Evolutionary conservation across 2,329 filamentous ascomycete species (phyloP).

Genomic region (Botryosphaeria dothidea): DNA sequence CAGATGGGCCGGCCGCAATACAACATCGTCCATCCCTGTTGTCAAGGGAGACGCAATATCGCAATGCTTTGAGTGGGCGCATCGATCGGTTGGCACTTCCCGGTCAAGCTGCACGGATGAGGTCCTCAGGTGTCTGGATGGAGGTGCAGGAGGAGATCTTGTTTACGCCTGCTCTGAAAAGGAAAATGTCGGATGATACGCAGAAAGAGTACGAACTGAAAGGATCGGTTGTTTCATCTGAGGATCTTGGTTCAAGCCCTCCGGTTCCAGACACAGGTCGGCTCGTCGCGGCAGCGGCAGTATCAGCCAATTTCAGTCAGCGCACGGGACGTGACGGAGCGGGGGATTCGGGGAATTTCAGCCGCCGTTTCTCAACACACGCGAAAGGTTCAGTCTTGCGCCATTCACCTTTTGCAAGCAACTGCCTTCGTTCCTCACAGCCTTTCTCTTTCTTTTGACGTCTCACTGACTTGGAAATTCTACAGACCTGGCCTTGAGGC

Average conservation of each 20-base stretch:
- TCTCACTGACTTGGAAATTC: too few species aligned
- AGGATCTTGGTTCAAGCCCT: not conserved
- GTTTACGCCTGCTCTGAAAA: not conserved
- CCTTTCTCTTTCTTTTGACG: too few species aligned
- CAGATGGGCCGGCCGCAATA: not conserved
- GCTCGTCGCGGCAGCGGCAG: not conserved
- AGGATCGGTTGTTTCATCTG: not conserved
- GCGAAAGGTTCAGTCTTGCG: slow-evolving; percentile 9
- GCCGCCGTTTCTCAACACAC: not conserved
- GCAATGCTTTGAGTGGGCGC: not conserved
- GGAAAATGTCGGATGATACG: not conserved
- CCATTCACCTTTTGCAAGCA: not conserved
- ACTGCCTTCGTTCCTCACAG: not conserved
- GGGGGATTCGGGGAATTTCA: not conserved
- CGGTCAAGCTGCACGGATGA: slow-evolving; percentile 16
- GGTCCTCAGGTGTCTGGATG: slow-evolving; percentile 10
- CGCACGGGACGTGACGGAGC: not conserved
- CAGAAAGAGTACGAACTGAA: not conserved
- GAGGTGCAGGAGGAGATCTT: slow-evolving; percentile 19
- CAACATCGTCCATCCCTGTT: not conserved
- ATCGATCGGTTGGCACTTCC: not conserved
- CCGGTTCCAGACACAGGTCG: not conserved
- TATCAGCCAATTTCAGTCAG: not conserved
- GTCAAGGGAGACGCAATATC: not conserved
- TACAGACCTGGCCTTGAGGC: too few species aligned